Evolutionary conservation across 164 flowering plant species (phyloP), one percentile per base, ranked within the genome.

Genomic region (Magnolia sinica): DNA sequence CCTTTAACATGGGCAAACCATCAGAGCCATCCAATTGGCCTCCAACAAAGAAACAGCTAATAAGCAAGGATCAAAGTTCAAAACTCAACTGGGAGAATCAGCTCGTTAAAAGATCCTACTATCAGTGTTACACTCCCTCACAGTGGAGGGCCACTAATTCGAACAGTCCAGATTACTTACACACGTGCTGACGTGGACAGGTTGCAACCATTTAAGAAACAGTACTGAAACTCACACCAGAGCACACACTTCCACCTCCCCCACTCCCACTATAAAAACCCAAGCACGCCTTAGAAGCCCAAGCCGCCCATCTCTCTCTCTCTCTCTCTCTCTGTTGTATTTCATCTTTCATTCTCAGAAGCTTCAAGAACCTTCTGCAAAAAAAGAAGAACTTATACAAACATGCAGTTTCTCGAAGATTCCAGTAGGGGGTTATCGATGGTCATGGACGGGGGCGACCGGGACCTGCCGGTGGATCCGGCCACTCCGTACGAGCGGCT

Each of bases 401-500:
- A 64, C 18, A 68, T 58, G 66, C 45, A 49, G 70, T 58, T 75
- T 45, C 63, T 71, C 6, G 58, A 71, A 55, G 69, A 7, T 23
- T 23, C 22, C 1, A 45, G 71, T 18, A 61, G 70, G 66, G 14
- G 22, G 72, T 45, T 9, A 52, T 11, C 29, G 65, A 27, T 13
- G 27, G 22, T 3, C 11, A 2, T 50, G 23, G 70, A n/a, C 22
- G 5, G 22, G 55, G 29, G 29, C n/a, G 74, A 19, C n/a, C 66
- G 77, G 67, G 45, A 23, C 0, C 8, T 22, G 7, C n/a, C 71
- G 16, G 29, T 16, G 49, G 77, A 61, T 29, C 31, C 64, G 0
- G 64, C n/a, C 67, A 50, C 68, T 37, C 37, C 86, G 8, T 87
- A 84, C 75, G 92, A 88, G 83, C 75, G 75, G 68, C 83, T 90